phyloP scores from a whole-genome alignment of 352 stramenopile species.

The Phytophthora fragariaefolia region DNA sequence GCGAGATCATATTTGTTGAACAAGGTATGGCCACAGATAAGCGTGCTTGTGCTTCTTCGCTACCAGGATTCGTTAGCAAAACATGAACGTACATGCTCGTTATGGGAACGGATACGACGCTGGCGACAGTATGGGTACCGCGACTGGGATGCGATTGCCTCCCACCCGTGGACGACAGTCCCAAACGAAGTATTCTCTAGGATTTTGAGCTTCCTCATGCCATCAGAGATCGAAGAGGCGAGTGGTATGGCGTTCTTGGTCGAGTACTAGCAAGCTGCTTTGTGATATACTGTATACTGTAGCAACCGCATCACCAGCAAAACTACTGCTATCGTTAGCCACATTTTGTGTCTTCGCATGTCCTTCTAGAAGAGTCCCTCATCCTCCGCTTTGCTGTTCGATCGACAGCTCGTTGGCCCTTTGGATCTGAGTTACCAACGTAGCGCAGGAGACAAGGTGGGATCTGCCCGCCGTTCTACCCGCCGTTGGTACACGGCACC shows the following conservation, averaged over 20 bases:
- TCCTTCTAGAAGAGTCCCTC: background rate
- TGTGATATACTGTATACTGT: too few relatives aligned
- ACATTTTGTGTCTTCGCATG: background rate
- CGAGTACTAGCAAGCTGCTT: constrained; percentile 7
- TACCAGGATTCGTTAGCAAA: constrained; percentile 1
- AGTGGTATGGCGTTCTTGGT: background rate
- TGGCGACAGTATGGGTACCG: background rate
- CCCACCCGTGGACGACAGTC: constrained; percentile 7
- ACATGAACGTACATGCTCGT: background rate
- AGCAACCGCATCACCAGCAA: too few relatives aligned
- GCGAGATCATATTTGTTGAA: constrained; percentile 1
- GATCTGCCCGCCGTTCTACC: constrained; percentile 12
- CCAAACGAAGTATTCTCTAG: background rate
- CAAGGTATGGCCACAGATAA: constrained; percentile 4
- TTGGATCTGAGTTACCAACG: constrained; percentile 8
- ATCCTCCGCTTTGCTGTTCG: constrained; percentile 20
- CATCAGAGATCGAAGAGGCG: constrained; percentile 1
- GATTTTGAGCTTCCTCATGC: constrained; percentile 15
- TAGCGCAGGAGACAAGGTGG: constrained; percentile 10
- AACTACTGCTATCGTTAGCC: too few relatives aligned
- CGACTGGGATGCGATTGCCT: constrained; percentile 9
- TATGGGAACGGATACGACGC: background rate
- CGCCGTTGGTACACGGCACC: too few relatives aligned
- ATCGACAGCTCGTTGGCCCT: constrained; percentile 11
- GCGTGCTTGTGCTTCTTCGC: background rate